phyloP scores from a whole-genome alignment of 352 stramenopile genomes.

The Elongisporangium senticosum region DNA sequence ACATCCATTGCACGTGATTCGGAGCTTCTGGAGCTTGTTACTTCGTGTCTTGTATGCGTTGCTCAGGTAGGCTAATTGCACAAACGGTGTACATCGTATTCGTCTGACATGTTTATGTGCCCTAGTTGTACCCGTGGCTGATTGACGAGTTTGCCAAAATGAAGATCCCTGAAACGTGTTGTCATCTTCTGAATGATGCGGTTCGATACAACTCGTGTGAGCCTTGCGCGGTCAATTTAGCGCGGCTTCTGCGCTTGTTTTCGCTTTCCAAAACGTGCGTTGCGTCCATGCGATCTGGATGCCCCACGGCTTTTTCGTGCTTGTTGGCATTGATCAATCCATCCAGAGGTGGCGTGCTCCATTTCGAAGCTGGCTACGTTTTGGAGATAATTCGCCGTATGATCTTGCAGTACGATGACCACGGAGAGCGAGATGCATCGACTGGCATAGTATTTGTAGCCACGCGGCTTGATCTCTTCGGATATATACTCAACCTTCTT shows the following conservation, averaged over 20 bases:
- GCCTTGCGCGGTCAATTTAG: constrained; percentile 50
- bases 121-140: constrained; percentile 60
- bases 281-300: constrained; percentile 44
- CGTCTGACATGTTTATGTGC: neutral
- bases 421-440: constrained; percentile 49
- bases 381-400: constrained; percentile 76
- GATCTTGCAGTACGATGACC: constrained; percentile 59
- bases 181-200: constrained; percentile 57
- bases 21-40: constrained; percentile 63
- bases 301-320: constrained; percentile 48
- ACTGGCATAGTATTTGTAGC: constrained; percentile 71
- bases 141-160: constrained; percentile 44
- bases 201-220: constrained; percentile 58
- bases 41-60: constrained; percentile 69
- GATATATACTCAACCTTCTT: constrained; percentile 68
- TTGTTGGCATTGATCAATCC: constrained; percentile 50
- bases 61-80: constrained; percentile 41
- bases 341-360: constrained; percentile 37
- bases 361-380: constrained; percentile 58
- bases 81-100: neutral
- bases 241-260: constrained; percentile 66
- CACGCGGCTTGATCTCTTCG: constrained; percentile 62
- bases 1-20: constrained; percentile 60
- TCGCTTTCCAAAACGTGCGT: constrained; percentile 52
- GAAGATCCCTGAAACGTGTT: constrained; percentile 64